Percentiles rank a stretch among this genome's conserved stretches.
phyloP scores from a whole-genome alignment of 441 rosid species.

The Mallotus repandus region DNA sequence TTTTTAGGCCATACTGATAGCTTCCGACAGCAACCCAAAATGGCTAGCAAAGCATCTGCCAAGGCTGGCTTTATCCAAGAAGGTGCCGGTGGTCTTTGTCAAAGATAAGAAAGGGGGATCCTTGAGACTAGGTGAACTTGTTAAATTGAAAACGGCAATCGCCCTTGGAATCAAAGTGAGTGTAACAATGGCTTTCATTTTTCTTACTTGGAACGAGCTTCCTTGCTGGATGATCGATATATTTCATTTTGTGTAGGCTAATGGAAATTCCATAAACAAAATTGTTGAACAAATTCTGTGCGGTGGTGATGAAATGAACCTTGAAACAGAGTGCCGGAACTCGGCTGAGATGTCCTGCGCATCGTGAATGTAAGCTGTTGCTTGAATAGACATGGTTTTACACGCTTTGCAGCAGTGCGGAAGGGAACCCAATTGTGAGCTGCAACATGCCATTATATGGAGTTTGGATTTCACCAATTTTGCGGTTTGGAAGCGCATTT shows the following conservation, averaged over 20 bases:
- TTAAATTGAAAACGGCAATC: conserved; percentile 69
- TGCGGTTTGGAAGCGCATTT: background rate
- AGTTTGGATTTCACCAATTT: background rate
- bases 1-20: conserved; percentile 61
- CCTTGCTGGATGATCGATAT: background rate
- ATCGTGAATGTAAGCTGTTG: conserved; percentile 1
- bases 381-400: background rate
- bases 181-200: background rate
- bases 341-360: conserved; percentile 3
- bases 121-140: conserved; percentile 71
- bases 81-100: conserved; percentile 59
- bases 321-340: conserved; percentile 20
- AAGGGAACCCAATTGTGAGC: background rate
- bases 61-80: conserved; percentile 58
- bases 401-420: background rate
- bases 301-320: conserved; percentile 22
- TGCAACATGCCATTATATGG: too few relatives aligned
- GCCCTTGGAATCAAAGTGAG: conserved; percentile 71
- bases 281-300: conserved; percentile 39
- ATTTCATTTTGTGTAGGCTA: conserved; percentile 33
- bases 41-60: conserved; percentile 79
- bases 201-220: background rate
- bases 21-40: conserved; percentile 77
- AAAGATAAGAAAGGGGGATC: conserved; percentile 67
- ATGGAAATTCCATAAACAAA: conserved; percentile 50